Evolutionary conservation across 306 rosid genomes (phyloP), one percentile per base, ranked within the genome.

Genomic region (Psophocarpus tetragonolobus): DNA sequence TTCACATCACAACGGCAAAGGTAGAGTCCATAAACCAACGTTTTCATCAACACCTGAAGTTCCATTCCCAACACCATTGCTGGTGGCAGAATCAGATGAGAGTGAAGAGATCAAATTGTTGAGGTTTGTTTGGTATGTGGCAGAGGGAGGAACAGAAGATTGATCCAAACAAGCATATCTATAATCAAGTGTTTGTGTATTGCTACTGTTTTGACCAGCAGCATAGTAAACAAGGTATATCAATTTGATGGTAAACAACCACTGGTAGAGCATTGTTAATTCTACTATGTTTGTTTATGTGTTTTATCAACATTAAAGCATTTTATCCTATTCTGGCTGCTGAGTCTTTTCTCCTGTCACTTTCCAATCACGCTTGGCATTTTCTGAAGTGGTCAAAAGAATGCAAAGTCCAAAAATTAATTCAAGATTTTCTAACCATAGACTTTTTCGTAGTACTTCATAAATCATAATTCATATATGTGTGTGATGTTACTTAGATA

Each of bases 161-260:
- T 80, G 84, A 15, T 84, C 87, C 56, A 80, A 70, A 80, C 87
- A 84, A 35, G 82, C 81, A 63, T 79, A 75, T 30, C 87, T 74
- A 54, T 84, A 80, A 53, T 32, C 3, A 32, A 4, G 36, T 2
- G 35, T 48, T 73, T 61, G 58, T 51, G 61, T 17, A 6, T 67
- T 69, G 81, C 47, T 68, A 20, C 0, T 82, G 58, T 74, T 79
- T 32, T 84, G 75, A 2, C 54, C 21, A 17, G 69, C n/a, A 23
- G 10, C 41, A 30, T 60, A 60, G 32, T 33, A 68, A 17, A 83
- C 4, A 21, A 83, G n/a, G n/a, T n/a, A 36, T 27, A 27, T 11
- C 1, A 80, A 71, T 71, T 71, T 71, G 67, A 80, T 62, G 56
- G 36, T 63, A 53, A 62, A 71, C 18, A 63, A 15, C 83, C 73